phyloP scores from a whole-genome alignment of 768 basidiomycete genomes.

The Phanerochaete sordida region DNA sequence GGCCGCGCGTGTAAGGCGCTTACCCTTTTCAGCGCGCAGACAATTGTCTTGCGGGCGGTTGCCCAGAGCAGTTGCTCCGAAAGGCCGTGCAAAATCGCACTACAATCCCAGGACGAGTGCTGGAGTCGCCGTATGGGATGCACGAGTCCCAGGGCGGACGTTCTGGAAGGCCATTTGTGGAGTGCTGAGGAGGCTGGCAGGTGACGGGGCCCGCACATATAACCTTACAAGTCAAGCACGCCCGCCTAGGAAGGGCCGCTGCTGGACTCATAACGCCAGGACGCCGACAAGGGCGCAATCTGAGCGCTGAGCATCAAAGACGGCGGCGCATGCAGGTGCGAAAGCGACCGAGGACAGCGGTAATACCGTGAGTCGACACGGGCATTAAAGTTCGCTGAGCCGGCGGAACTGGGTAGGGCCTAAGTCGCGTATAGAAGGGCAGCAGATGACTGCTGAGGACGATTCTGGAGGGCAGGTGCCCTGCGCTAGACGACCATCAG shows the following conservation, averaged over 20 bases:
- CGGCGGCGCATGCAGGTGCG: background rate
- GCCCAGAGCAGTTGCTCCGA: background rate
- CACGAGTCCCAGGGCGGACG: background rate
- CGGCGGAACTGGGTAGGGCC: background rate
- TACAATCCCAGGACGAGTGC: background rate
- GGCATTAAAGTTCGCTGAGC: background rate
- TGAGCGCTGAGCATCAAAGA: background rate
- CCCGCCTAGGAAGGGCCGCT: background rate
- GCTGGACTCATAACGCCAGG: background rate
- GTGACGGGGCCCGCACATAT: background rate
- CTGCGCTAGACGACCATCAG: background rate
- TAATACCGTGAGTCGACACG: background rate
- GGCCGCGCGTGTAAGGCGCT: background rate
- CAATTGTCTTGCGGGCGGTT: background rate
- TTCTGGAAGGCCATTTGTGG: background rate
- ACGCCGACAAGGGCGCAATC: background rate
- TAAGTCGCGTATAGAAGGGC: background rate
- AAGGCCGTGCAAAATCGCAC: background rate
- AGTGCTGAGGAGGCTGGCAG: background rate
- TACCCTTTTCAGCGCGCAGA: background rate
- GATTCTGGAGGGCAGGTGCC: background rate
- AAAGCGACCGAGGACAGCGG: background rate
- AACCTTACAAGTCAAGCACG: background rate
- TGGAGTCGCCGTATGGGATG: background rate
- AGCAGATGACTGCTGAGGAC: background rate